A percentile compares a stretch with the other conserved stretches of the same genome.
Evolutionary conservation across 1,139 yeast species (phyloP).

Genomic region (Wickerhamomyces sp.): DNA sequence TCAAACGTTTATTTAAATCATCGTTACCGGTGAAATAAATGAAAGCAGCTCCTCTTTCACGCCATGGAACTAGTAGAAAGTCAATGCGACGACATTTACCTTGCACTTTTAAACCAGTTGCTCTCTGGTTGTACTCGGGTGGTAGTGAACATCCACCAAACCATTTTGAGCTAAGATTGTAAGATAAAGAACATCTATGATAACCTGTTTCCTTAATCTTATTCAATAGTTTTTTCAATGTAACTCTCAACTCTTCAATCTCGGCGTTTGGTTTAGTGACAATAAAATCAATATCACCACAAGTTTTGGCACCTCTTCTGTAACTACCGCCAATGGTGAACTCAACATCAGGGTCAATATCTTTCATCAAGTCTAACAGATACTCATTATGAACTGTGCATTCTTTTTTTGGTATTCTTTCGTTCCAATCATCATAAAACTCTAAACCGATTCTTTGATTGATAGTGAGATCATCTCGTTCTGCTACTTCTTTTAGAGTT

Average conservation of each 20-base stretch:
- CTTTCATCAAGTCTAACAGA: constrained; percentile 29
- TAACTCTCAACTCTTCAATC: constrained; percentile 10
- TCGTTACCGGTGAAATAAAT: constrained; percentile 58
- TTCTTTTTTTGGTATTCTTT: constrained; percentile 43
- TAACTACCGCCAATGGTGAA: constrained; percentile 52
- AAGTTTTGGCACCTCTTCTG: constrained; percentile 40
- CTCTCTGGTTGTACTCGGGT: constrained; percentile 12
- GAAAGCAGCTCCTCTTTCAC: constrained; percentile 46
- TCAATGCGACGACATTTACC: constrained; percentile 51
- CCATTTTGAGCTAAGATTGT: constrained; percentile 10
- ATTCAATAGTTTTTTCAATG: constrained; percentile 29
- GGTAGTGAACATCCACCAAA: constrained; percentile 17
- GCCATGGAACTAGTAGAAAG: constrained; percentile 46
- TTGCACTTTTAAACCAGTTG: constrained; percentile 11
- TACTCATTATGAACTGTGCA: constrained; percentile 37
- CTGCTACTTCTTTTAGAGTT: constrained; percentile 36
- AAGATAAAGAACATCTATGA: constrained; percentile 10
- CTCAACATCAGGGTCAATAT: constrained; percentile 35
- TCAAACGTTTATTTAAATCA: constrained; percentile 46
- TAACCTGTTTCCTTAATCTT: constrained; percentile 21
- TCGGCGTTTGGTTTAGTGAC: constrained; percentile 38
- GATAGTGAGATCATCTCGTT: constrained; percentile 31
- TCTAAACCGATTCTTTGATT: constrained; percentile 42
- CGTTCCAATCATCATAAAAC: constrained; percentile 47
- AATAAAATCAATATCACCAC: constrained; percentile 59